phyloP scores from a whole-genome alignment of 1,284 basidiomycete genomes.

The Tausonia pullulans region DNA sequence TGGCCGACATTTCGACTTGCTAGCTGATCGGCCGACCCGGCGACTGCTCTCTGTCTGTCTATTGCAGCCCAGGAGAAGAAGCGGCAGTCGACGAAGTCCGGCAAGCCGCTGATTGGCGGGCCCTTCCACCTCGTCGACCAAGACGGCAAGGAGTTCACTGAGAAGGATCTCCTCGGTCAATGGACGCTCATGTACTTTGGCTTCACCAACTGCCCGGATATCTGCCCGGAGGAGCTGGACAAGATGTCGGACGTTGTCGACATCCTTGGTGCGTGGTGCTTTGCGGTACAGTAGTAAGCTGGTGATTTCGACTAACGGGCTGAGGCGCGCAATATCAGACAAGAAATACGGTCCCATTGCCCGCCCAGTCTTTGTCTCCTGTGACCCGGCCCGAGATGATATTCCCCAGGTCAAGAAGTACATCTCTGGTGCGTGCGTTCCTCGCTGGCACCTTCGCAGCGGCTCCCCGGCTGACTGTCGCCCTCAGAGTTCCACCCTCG shows the following conservation, averaged over 20 bases:
- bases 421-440: slow-evolving; percentile 32
- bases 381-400: slow-evolving; percentile 88
- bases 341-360: slow-evolving; percentile 50
- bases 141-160: slow-evolving; percentile 59
- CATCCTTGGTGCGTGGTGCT: slow-evolving; percentile 49
- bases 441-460: background rate
- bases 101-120: slow-evolving; percentile 70
- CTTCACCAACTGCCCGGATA: slow-evolving; percentile 96
- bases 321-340: slow-evolving; percentile 39
- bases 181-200: slow-evolving; percentile 87
- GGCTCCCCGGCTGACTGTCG: slow-evolving; percentile 38
- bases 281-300: background rate
- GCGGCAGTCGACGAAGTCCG: slow-evolving; percentile 29
- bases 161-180: slow-evolving; percentile 72
- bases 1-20: background rate
- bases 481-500: slow-evolving; percentile 75
- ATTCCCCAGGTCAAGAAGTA: slow-evolving; percentile 46
- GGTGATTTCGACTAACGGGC: background rate
- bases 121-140: slow-evolving; percentile 70
- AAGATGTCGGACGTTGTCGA: slow-evolving; percentile 82
- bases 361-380: slow-evolving; percentile 85
- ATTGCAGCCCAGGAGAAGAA: slow-evolving; percentile 1
- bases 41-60: background rate
- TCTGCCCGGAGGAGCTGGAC: slow-evolving; percentile 96
- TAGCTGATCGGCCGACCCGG: background rate